Conservation (phyloP, 1,139 yeast species). For the Scheffersomyces illinoinensis region DNA sequence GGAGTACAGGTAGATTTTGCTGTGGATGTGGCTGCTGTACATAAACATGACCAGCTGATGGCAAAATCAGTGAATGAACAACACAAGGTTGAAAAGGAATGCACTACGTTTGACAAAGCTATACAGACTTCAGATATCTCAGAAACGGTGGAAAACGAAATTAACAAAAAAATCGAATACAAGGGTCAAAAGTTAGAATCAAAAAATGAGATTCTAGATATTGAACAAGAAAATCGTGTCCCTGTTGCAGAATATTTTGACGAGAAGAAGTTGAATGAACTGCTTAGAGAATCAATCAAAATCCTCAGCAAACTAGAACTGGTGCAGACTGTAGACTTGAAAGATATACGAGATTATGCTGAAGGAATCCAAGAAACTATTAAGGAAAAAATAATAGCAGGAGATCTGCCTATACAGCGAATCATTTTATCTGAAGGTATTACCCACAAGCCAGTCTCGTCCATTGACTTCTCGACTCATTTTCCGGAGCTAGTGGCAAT, state of each 20-base stretch:
- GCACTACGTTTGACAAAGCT: conserved; percentile 30
- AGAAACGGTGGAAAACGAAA: conserved; percentile 1
- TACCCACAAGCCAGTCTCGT: conserved; percentile 27
- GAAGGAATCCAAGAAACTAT: neutral
- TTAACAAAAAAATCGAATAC: neutral
- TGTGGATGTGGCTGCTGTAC: neutral
- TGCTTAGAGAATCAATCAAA: conserved; percentile 19
- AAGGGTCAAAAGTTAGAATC: neutral
- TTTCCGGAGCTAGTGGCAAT: conserved; percentile 45
- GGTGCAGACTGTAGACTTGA: conserved; percentile 9
- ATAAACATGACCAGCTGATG: neutral
- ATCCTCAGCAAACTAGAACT: conserved; percentile 14
- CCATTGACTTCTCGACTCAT: conserved; percentile 43
- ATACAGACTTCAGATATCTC: conserved; percentile 22
- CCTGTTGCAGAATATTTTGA: conserved; percentile 2
- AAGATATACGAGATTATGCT: neutral
- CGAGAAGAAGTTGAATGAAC: conserved; percentile 11
- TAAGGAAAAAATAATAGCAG: neutral
- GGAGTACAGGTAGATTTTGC: conserved; percentile 27
- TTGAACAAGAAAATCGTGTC: neutral
- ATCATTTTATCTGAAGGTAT: conserved; percentile 1
- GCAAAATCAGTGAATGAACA: neutral
- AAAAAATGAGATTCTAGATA: neutral
- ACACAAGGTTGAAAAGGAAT: conserved; percentile 14
- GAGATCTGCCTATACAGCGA: neutral